Base-by-base conservation (phyloP, 108 stramenopile species). In the Nitzschia palea region DNA sequence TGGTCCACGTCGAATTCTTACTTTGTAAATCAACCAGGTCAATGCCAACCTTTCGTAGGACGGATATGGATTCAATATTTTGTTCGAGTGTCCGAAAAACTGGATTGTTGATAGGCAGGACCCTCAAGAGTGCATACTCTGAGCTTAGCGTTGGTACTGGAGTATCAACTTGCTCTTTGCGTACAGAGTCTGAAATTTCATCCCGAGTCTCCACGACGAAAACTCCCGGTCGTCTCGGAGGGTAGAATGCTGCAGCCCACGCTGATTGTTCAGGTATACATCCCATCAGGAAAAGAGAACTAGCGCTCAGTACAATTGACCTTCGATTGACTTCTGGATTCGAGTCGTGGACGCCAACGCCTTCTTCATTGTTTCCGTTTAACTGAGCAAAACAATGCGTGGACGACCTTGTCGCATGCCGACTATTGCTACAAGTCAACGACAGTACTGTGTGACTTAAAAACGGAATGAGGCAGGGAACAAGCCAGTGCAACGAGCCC, bases 51-150 rank as follows among this genome's bases (percentile, higher is more conserved):
- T 44, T 60, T 60, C 71, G 66, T 1, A 74, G 23, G 3, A 71
- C 55, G 12, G 79, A 76, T 1, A 88, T 34, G 2, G 54, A 53
- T 56, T 75, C 73, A 18, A 88, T 76, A 27, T 82, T 63, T 18
- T 78, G 65, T 65, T 86, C 85, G 55, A 91, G 67, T 32, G 58
- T 57, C 27, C 86, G 69, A 79, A 88, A 91, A 0, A 87, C 73
- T 12, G 70, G 68, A 61, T 91, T 91, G 48, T 79, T 86, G 30
- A 91, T 86, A 1, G 90, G 90, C 17, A 91, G 68, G 50, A 87
- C 59, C 66, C 79, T 80, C 20, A 91, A 56, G 0, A 91, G 69
- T 37, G 85, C 87, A 12, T 67, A 77, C 50, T 91, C 90, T 3
- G 58, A 53, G 48, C 73, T 78, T 0, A 74, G 37, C 8, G 63